Conservation (phyloP, 768 basidiomycete species). For the Exsudoporus frostii region DNA sequence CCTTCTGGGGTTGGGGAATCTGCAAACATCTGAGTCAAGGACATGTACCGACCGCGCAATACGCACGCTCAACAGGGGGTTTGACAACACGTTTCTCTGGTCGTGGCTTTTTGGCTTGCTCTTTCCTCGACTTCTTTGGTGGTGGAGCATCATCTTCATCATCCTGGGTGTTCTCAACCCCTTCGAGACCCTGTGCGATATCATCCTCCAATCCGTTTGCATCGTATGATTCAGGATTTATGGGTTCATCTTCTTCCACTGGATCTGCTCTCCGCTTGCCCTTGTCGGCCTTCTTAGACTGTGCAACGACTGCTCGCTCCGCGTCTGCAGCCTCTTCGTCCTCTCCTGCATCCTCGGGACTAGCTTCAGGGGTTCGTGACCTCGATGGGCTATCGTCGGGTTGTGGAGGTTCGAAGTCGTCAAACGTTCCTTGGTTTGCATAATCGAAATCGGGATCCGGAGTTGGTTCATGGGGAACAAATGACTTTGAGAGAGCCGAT, state of each 20-base stretch:
- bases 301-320: slow-evolving; percentile 31
- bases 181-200: slow-evolving; percentile 40
- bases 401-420: slow-evolving; percentile 27
- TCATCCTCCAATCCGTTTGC: slow-evolving; percentile 40
- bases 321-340: slow-evolving; percentile 29
- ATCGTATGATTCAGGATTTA: slow-evolving; percentile 6
- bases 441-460: slow-evolving; percentile 27
- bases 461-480: slow-evolving; percentile 19
- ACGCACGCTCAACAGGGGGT: slow-evolving; percentile 26
- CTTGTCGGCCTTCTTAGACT: slow-evolving; percentile 30
- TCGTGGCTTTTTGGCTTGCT: slow-evolving; percentile 28
- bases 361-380: slow-evolving; percentile 48
- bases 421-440: slow-evolving; percentile 17
- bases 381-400: slow-evolving; percentile 29
- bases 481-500: slow-evolving; percentile 32
- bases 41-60: background rate
- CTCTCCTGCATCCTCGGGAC: slow-evolving; percentile 39
- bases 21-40: slow-evolving; percentile 13
- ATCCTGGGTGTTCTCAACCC: slow-evolving; percentile 51
- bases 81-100: slow-evolving; percentile 17
- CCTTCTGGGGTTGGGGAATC: slow-evolving; percentile 38
- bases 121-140: slow-evolving; percentile 28
- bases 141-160: slow-evolving; percentile 37
- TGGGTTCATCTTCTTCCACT: slow-evolving; percentile 11
- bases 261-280: slow-evolving; percentile 40